Conservation (phyloP, 495 filamentous ascomycete genomes). For the Xylaria palmicola region DNA sequence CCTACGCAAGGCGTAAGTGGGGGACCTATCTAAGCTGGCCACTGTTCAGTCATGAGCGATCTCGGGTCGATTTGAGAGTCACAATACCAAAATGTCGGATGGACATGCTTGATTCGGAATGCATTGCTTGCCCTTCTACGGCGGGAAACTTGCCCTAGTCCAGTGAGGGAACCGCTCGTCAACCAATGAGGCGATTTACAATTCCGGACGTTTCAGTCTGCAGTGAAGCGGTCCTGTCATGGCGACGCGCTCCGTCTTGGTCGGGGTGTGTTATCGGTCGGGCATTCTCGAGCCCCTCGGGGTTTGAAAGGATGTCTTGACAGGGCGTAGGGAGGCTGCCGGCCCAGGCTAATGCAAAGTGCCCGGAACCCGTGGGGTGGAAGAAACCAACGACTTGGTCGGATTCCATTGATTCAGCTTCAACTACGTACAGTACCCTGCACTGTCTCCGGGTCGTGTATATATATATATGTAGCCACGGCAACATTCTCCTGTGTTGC, state of each 20-base stretch:
- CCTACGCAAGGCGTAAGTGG: neutral
- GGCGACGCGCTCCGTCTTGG: neutral
- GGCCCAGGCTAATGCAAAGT: neutral
- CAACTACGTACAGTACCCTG: too few relatives aligned
- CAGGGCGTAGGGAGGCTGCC: neutral
- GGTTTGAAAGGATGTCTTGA: neutral
- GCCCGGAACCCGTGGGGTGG: too few relatives aligned
- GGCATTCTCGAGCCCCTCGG: neutral
- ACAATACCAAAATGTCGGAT: constrained; percentile 3
- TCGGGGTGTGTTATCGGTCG: neutral
- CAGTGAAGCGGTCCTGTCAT: neutral
- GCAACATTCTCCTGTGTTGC: neutral
- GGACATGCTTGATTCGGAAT: constrained; percentile 14
- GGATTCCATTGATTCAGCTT: too few relatives aligned
- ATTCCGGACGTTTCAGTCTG: neutral
- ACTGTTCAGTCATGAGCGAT: constrained; percentile 2
- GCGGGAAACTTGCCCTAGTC: constrained; percentile 13
- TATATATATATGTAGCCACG: neutral
- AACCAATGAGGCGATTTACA: constrained; percentile 3
- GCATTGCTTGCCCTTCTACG: neutral
- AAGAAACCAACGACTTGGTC: too few relatives aligned
- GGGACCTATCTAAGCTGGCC: neutral
- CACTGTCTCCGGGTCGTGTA: neutral
- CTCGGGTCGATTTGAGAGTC: constrained; percentile 8
- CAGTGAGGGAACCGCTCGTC: neutral